phyloP scores from a whole-genome alignment of 495 filamentous ascomycete species.

The Aspergillus steynii region DNA sequence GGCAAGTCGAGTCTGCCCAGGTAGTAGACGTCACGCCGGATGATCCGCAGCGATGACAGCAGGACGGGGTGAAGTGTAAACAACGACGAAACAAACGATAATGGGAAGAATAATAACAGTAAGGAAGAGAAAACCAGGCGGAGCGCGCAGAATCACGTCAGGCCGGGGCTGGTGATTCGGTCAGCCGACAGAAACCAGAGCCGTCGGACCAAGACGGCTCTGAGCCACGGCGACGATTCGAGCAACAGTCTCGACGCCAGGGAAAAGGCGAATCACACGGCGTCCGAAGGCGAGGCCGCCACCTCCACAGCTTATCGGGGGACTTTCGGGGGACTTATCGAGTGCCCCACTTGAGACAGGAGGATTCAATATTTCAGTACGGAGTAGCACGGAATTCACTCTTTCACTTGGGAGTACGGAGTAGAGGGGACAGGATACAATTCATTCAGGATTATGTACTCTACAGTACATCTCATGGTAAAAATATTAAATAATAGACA shows the following conservation, averaged over 20 bases:
- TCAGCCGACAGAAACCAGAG: not conserved
- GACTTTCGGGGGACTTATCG: no score
- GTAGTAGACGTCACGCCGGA: not conserved
- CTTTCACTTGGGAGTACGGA: no score
- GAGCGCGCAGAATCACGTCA: slow-evolving; percentile 3
- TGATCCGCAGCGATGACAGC: not conserved
- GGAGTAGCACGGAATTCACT: no score
- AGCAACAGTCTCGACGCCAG: not conserved
- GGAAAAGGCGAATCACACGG: no score
- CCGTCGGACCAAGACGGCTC: not conserved
- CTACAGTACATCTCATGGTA: no score
- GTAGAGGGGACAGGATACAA: no score
- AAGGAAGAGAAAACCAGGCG: not conserved
- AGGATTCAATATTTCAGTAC: no score
- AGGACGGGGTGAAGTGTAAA: not conserved
- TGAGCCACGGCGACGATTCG: not conserved
- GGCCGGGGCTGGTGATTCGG: slow-evolving; percentile 3
- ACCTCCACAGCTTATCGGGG: no score
- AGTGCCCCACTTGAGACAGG: no score
- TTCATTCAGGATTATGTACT: no score
- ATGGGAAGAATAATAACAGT: not conserved
- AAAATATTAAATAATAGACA: no score
- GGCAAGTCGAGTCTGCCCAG: not conserved
- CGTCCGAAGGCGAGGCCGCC: no score
- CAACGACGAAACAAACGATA: not conserved